Conservation (phyloP, 169 alveolate genomes). For the Toxoplasma gondii region DNA sequence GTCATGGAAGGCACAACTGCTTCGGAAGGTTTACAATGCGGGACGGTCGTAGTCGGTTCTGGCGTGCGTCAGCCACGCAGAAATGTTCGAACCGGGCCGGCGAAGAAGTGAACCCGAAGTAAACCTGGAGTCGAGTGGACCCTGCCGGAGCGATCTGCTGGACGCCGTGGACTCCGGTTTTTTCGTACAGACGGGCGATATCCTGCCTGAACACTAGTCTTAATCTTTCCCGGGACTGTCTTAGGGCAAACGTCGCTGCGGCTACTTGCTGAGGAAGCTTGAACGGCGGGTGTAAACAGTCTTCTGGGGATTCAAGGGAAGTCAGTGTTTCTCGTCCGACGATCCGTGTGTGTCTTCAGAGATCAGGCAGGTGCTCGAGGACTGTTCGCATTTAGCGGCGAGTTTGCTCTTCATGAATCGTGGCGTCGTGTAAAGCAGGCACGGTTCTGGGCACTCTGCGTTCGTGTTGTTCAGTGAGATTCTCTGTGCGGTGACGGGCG, state of each 20-base stretch:
- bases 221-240: neutral
- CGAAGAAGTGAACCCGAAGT: too few relatives aligned
- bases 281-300: neutral
- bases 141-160: too few relatives aligned
- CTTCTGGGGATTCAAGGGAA: neutral
- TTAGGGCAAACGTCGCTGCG: neutral
- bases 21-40: constrained; percentile 12
- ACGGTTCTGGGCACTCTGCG: neutral
- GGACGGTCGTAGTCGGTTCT: neutral
- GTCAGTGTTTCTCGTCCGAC: neutral
- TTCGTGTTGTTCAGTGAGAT: neutral
- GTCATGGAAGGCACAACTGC: constrained; percentile 39
- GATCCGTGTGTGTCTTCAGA: neutral
- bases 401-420: neutral
- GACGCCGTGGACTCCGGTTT: too few relatives aligned
- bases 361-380: neutral
- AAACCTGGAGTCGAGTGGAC: too few relatives aligned
- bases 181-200: too few relatives aligned
- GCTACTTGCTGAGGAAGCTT: neutral
- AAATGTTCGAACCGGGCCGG: too few relatives aligned
- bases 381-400: neutral
- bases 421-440: neutral
- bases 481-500: neutral
- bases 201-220: neutral
- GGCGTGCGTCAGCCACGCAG: too few relatives aligned